Evolutionary conservation across 1,284 basidiomycete species (phyloP), one percentile per base, ranked within the genome.

Genomic region (Ustilago tritici): DNA sequence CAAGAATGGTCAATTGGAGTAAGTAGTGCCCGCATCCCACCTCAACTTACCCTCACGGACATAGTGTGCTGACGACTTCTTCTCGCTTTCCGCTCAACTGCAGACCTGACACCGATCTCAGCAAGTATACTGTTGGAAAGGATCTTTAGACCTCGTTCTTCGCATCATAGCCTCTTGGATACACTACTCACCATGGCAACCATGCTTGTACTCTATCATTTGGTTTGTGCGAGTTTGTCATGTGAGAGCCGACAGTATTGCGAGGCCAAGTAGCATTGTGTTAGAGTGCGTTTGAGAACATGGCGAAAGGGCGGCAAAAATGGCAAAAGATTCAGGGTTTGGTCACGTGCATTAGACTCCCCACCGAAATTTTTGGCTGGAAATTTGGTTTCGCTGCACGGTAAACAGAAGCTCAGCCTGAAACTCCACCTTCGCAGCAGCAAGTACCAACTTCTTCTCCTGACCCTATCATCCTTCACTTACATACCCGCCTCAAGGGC

Each of bases 1-100:
- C 17, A 81, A 76, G 52, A 85, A 76, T 23, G 84, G 84, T 36
- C 84, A 85, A 57, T 60, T 85, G 2, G 84, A 85, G 72, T 80
- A 61, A 56, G 76, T 78, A 38, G 23, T n/a, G 7, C n/a, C n/a
- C 7, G 40, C 11, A 41, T 17, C 40, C 43, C n/a, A 19, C 43
- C 6, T 17, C 19, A 11, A 7, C 43, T 46, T 11, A 19, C 8
- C 17, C n/a, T n/a, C 8, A 11, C n/a, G 19, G 40, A 46, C 6
- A 19, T 8, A 19, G 1, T 7, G 17, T 46, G 19, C 43, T 46
- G 43, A 46, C 43, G 6, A 19, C n/a, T n/a, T 46, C 19, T 7
- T 46, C n/a, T 46, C 8, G 7, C 14, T 7, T 19, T n/a, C 9
- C 19, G n/a, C n/a, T n/a, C n/a, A 7, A 46, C 5, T 19, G 12